Evolutionary conservation across 306 rosid genomes (phyloP).

Genomic region (Cucumis hystrix): DNA sequence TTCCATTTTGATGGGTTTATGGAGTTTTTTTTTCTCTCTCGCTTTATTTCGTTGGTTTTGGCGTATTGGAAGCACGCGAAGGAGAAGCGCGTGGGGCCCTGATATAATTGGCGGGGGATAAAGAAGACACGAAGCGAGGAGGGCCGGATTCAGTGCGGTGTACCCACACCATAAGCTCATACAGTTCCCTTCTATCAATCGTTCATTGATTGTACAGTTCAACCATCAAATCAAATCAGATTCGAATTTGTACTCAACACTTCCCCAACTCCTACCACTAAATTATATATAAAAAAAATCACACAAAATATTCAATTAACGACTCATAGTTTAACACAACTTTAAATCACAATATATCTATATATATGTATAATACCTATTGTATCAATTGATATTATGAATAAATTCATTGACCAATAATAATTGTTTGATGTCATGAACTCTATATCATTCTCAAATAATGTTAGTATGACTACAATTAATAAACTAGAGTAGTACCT

Average conservation of each 20-base stretch:
- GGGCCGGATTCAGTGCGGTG: constrained; percentile 4
- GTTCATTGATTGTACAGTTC: not conserved
- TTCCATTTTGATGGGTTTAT: no score
- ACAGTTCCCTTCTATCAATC: not conserved
- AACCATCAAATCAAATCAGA: not conserved
- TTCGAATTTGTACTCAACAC: not conserved
- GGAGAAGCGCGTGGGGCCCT: constrained; percentile 9
- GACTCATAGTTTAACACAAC: no score
- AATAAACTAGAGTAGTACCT: not conserved
- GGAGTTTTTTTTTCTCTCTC: no score
- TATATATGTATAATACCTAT: no score
- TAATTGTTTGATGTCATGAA: not conserved
- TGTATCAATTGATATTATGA: no score
- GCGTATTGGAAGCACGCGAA: not conserved
- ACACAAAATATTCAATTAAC: no score
- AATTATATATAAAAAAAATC: no score
- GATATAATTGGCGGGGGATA: constrained; percentile 2
- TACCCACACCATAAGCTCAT: not conserved
- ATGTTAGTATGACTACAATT: not conserved
- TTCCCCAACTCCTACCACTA: no score
- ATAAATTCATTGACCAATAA: no score
- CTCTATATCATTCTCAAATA: not conserved
- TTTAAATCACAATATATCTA: no score
- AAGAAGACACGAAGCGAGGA: not conserved
- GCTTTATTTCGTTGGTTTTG: not conserved